phyloP scores from a whole-genome alignment of 345 rosid species.

The Citrus reticulata region DNA sequence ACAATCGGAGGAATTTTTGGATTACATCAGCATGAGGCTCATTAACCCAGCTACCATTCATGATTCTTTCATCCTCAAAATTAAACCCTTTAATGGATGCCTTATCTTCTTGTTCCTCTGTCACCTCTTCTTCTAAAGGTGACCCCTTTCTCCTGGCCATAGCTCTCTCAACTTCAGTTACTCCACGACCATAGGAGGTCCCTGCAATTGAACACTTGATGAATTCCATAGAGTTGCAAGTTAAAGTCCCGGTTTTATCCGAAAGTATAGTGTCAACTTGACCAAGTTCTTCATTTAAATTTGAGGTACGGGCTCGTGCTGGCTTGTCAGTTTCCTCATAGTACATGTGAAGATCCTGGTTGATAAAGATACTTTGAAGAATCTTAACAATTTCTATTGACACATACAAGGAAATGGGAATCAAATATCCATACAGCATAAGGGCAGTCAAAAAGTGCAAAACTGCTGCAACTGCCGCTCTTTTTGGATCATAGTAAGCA shows the following conservation, averaged over 20 bases:
- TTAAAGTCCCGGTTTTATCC: conserved; percentile 93
- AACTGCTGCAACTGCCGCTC: conserved; percentile 60
- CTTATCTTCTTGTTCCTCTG: conserved; percentile 39
- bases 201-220: conserved; percentile 88
- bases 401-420: conserved; percentile 91
- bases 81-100: conserved; percentile 70
- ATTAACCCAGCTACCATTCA: conserved; percentile 67
- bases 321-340: conserved; percentile 84
- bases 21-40: conserved; percentile 50
- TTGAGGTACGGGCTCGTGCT: conserved; percentile 91
- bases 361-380: conserved; percentile 89
- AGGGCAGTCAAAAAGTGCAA: conserved; percentile 75
- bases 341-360: conserved; percentile 80
- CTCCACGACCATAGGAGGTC: conserved; percentile 73
- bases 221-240: conserved; percentile 97
- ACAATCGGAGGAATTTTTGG: conserved; percentile 57
- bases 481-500: conserved; percentile 58
- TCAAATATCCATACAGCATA: conserved; percentile 83
- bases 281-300: conserved; percentile 97
- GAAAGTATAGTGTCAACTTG: conserved; percentile 91
- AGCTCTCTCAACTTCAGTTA: conserved; percentile 89
- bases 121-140: conserved; percentile 36
- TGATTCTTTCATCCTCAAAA: conserved; percentile 74
- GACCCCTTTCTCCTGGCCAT: conserved; percentile 66
- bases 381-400: conserved; percentile 91